phyloP scores from a whole-genome alignment of 768 basidiomycete species.

The Auricularia sp. region DNA sequence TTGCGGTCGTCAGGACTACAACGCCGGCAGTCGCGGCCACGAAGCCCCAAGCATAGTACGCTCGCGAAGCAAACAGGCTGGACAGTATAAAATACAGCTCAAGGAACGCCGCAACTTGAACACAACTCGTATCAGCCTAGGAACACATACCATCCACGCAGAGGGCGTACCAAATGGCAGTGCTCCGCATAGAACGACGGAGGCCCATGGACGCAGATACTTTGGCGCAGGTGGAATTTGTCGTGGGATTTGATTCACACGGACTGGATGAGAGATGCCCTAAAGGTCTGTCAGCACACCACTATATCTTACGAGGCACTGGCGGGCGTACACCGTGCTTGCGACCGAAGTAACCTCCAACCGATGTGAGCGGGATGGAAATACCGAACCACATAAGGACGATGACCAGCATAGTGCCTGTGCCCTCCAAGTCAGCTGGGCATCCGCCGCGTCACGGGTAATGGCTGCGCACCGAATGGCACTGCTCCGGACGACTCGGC shows the following conservation, averaged over 20 bases:
- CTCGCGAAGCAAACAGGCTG: constrained; percentile 81
- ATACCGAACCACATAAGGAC: constrained; percentile 89
- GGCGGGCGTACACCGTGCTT: constrained; percentile 58
- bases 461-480: constrained; percentile 61
- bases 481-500: constrained; percentile 91
- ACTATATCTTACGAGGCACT: background rate
- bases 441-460: constrained; percentile 1
- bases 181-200: constrained; percentile 78
- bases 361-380: constrained; percentile 73
- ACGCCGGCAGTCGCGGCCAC: constrained; percentile 77
- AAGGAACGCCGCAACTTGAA: constrained; percentile 84
- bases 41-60: constrained; percentile 96
- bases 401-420: constrained; percentile 78
- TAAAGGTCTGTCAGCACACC: constrained; percentile 20
- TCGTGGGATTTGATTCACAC: constrained; percentile 90
- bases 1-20: constrained; percentile 79
- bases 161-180: constrained; percentile 70
- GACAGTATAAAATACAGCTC: constrained; percentile 90
- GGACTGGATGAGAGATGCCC: constrained; percentile 71
- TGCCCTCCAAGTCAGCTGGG: constrained; percentile 5
- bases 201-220: constrained; percentile 71
- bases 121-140: constrained; percentile 3
- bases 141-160: background rate
- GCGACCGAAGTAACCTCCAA: constrained; percentile 80
- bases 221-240: constrained; percentile 85